Base-by-base conservation (phyloP, 2,329 filamentous ascomycete genomes). In the Lasiodiplodia gonubiensis region DNA sequence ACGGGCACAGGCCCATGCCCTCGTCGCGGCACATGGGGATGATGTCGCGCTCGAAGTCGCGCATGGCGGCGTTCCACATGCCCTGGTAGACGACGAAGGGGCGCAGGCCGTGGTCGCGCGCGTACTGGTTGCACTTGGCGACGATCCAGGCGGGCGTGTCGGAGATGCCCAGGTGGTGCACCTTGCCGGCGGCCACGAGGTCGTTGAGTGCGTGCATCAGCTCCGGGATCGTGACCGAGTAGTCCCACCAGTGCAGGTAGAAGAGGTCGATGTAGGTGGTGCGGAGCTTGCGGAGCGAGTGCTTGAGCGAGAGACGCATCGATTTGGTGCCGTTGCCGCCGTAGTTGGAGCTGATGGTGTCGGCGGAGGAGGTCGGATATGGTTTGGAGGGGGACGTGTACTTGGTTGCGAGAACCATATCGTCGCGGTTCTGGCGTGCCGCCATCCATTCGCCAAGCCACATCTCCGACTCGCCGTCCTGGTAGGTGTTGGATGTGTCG, bases 261-360 rank as follows among this genome's bases (percentile, higher is more conserved):
- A 75, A 75, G 11, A 78, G 64, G 73, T 93, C 90, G 67, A 92
- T 87, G 73, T 92, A 93, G 64, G 86, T 83, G 0, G 89, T 91
- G 76, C 88, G 84, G 61, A 89, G 82, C 78, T 88, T 90, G 64
- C 74, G 78, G 25, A 83, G 69, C 7, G 75, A 78, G 8, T 75
- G 76, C 30, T 78, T 77, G 8, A 82, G 68, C 27, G 77, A 79
- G 51, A 80, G 61, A 14, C 74, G 75, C 35, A 82, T 74, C 7
- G 72, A 76, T 68, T 80, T 81, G 23, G 76, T 74, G 48, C 71
- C 72, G 70, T 81, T 80, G 0, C 82, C 82, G 7, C 75, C 75
- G 66, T 76, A 83, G 70, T 85, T 86, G 69, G 70, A 69, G 25
- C 21, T 11, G 16, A 64, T 52, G 18, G 46, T 10, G 27, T 30